Evolutionary conservation across 1,284 basidiomycete genomes (phyloP).

Genomic region (Amylostereum chailletii): DNA sequence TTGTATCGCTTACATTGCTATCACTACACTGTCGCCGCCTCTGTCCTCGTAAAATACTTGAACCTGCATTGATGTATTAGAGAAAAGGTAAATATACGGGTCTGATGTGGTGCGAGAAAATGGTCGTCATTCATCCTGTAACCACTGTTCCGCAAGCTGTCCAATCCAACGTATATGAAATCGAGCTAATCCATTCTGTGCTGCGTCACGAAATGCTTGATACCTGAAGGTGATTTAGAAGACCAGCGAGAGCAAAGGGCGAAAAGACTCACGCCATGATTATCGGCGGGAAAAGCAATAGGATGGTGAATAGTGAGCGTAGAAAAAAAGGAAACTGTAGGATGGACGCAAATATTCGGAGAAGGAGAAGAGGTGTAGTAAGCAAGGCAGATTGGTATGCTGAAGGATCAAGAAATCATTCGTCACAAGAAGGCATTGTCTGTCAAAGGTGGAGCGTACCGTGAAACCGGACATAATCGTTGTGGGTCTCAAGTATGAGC

Average conservation of each 20-base stretch:
- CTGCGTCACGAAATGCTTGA: slow-evolving; percentile 60
- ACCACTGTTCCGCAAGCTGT: slow-evolving; percentile 63
- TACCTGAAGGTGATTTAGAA: slow-evolving; percentile 29
- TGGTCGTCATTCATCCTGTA: slow-evolving; percentile 38
- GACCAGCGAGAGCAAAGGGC: background rate
- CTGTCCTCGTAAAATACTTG: too few species aligned
- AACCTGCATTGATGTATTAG: too few species aligned
- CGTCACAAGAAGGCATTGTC: slow-evolving; percentile 6
- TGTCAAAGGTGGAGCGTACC: slow-evolving; percentile 31
- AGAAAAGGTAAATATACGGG: too few species aligned
- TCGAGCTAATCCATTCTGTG: slow-evolving; percentile 41
- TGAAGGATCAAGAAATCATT: slow-evolving; percentile 19
- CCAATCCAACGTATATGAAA: slow-evolving; percentile 66
- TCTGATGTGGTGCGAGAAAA: background rate
- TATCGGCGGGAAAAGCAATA: slow-evolving; percentile 29
- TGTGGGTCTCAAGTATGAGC: slow-evolving; percentile 70
- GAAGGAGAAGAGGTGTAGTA: slow-evolving; percentile 53
- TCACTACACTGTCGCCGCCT: background rate
- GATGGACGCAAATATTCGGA: slow-evolving; percentile 52
- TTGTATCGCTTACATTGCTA: slow-evolving; percentile 19
- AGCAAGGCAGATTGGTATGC: slow-evolving; percentile 77
- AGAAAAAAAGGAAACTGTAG: slow-evolving; percentile 42
- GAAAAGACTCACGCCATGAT: slow-evolving; percentile 49
- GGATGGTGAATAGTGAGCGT: slow-evolving; percentile 34
- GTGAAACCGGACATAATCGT: slow-evolving; percentile 77